Evolutionary conservation across 108 stramenopile genomes (phyloP).

Genomic region (Hondaea fermentalgiana): DNA sequence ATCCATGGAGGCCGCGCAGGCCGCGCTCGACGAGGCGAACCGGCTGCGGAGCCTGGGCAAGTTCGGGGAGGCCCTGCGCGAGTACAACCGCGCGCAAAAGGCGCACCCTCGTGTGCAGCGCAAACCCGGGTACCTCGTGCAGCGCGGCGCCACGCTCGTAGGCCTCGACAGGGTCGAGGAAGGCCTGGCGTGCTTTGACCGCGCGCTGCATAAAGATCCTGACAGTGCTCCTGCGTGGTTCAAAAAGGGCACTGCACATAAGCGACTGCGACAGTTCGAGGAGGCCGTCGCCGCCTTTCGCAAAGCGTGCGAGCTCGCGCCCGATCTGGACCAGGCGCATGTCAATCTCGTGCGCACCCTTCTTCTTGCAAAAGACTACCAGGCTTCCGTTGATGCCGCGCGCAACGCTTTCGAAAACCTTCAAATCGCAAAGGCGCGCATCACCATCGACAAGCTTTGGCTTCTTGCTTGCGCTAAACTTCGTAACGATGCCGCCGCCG

Average conservation of each 20-base stretch:
- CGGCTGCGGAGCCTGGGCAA: background rate
- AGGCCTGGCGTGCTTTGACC: background rate
- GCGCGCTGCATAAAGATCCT: background rate
- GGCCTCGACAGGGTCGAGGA: background rate
- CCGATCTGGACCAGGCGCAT: background rate
- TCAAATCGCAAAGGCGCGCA: background rate
- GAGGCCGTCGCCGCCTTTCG: background rate
- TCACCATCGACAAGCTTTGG: background rate
- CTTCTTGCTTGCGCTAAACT: background rate
- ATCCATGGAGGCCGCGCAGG: background rate
- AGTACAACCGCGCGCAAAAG: background rate
- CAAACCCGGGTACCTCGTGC: background rate
- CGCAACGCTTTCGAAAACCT: background rate
- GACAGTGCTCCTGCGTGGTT: background rate
- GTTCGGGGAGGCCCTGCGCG: background rate
- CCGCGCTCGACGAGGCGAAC: background rate
- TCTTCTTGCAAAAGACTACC: background rate
- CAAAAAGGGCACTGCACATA: background rate
- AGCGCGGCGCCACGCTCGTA: background rate
- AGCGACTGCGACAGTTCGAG: background rate
- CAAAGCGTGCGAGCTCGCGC: background rate
- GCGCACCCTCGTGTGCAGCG: background rate
- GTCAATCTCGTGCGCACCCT: background rate
- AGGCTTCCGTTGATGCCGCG: background rate
- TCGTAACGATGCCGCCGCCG: background rate